Base-by-base conservation (phyloP, 2,329 filamentous ascomycete species). In the Beauveria pseudobassiana region DNA sequence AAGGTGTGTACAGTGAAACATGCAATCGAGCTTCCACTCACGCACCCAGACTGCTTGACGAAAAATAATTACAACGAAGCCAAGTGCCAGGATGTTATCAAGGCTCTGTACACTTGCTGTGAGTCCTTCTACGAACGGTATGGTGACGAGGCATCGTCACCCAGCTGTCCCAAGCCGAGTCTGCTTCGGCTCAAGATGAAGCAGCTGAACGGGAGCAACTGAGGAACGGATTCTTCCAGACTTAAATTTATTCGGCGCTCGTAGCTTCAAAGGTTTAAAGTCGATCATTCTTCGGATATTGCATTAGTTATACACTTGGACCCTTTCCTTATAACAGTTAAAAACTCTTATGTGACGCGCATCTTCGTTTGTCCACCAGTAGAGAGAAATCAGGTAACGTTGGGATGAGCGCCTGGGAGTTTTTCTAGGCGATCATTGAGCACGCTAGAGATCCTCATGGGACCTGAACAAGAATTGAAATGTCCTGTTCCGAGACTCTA, bases 401-500 rank as follows among this genome's bases (percentile, higher is more conserved):
- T 77, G 83, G 80, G 87, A 84, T 84, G 84, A 89, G 86, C 84
- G 87, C 82, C 80, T 71, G 79, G 77, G 46, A 40, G 80, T 85
- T 80, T 74, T 89, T 90, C 96, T 91, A 89, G 93, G 89, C 90
- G 82, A 90, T 92, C 91, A 87, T 93, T 85, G 92, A 99, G 95
- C 95, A 91, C 93, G 93, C 90, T 80, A 80, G 89, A 93, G 90
- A 83, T 81, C 88, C 84, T 78, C 81, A 76, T 76, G 82, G 87
- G 84, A 88, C 85, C 91, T 96, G 90, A 91, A 90, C 87, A 92
- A 91, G 89, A 85, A 98, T 84, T 91, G 90, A 93, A 69, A 74
- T 74, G 76, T 86, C 89, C 86, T 90, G 86, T 87, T 89, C 89
- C 93, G 93, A 96, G 95, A 99, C 95, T 99, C 95, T 98, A 98